phyloP scores from a whole-genome alignment of 75 land plant species.

The Azolla pinnata region DNA sequence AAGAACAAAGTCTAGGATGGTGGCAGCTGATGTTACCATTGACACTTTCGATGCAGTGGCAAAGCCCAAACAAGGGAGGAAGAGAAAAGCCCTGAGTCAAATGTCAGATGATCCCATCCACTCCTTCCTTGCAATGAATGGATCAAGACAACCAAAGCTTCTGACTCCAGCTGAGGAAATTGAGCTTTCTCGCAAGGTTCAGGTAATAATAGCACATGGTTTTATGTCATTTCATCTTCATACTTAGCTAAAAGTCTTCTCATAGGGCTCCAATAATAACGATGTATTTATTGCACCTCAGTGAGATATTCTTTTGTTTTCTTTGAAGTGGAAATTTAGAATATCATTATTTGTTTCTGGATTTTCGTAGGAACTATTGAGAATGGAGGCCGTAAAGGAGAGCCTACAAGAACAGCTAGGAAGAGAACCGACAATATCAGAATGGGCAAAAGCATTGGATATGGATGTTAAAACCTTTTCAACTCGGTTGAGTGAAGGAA shows the following conservation, averaged over 20 bases:
- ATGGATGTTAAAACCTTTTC: constrained; percentile 52
- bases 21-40: not conserved
- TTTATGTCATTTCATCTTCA: not conserved
- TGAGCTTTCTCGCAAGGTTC: constrained; percentile 56
- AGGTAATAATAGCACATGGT: constrained; percentile 32
- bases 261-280: not conserved
- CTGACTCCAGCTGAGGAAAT: constrained; percentile 72
- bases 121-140: constrained; percentile 2
- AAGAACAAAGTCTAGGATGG: not conserved
- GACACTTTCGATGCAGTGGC: too few relatives aligned
- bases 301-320: not conserved
- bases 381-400: constrained; percentile 48
- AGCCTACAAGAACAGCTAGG: constrained; percentile 50
- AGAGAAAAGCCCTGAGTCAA: not conserved
- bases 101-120: not conserved
- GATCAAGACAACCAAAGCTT: constrained; percentile 42
- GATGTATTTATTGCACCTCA: not conserved
- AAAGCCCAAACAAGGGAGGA: not conserved
- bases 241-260: not conserved
- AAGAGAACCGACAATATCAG: constrained; percentile 52
- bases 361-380: constrained; percentile 51
- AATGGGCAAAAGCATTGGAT: constrained; percentile 78
- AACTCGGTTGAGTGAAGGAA: constrained; percentile 46
- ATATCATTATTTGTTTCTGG: not conserved
- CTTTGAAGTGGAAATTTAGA: not conserved